A percentile compares a stretch with the other conserved stretches of the same genome.
These are phyloP conservation scores for Geotrichum siamense DNA, from an alignment of 1,139 yeast species.

Conservation along the genomic window DNA sequence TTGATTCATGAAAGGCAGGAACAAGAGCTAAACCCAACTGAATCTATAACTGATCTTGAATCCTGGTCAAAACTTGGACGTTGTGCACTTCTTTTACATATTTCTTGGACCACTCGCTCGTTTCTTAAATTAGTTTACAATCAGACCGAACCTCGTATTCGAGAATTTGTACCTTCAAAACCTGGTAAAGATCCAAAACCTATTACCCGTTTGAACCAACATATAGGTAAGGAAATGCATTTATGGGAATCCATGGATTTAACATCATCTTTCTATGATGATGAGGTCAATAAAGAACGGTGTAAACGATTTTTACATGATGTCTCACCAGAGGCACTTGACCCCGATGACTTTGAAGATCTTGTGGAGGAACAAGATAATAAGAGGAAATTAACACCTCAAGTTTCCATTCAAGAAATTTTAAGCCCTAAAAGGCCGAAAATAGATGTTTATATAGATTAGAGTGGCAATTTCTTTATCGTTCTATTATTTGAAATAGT, in stretches of 20 bases:
- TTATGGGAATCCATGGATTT: slow-evolving; percentile 3
- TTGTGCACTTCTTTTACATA: slow-evolving; percentile 16
- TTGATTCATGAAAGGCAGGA: slow-evolving; percentile 19
- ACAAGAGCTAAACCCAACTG: not conserved
- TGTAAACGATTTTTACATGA: slow-evolving; percentile 8
- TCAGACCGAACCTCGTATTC: slow-evolving; percentile 19
- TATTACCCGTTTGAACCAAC: slow-evolving; percentile 11
- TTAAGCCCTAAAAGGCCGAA: slow-evolving; percentile 2
- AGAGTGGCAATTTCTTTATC: no score
- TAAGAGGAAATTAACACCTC: not conserved
- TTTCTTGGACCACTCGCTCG: slow-evolving; percentile 18
- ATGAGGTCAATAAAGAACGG: slow-evolving; percentile 6
- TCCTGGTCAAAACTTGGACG: slow-evolving; percentile 14
- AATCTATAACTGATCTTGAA: not conserved
- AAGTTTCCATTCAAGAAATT: not conserved
- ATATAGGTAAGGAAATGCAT: slow-evolving; percentile 6
- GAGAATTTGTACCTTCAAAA: slow-evolving; percentile 18
- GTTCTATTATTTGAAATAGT: no score
- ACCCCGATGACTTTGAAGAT: slow-evolving; percentile 16
- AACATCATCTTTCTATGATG: slow-evolving; percentile 7
- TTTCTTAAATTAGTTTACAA: slow-evolving; percentile 19
- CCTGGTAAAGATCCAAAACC: slow-evolving; percentile 20
- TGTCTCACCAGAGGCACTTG: slow-evolving; percentile 15
- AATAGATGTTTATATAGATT: no score
- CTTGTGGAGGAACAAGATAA: not conserved